Base-by-base conservation (phyloP, 306 rosid genomes). In the Prunus salicina region DNA sequence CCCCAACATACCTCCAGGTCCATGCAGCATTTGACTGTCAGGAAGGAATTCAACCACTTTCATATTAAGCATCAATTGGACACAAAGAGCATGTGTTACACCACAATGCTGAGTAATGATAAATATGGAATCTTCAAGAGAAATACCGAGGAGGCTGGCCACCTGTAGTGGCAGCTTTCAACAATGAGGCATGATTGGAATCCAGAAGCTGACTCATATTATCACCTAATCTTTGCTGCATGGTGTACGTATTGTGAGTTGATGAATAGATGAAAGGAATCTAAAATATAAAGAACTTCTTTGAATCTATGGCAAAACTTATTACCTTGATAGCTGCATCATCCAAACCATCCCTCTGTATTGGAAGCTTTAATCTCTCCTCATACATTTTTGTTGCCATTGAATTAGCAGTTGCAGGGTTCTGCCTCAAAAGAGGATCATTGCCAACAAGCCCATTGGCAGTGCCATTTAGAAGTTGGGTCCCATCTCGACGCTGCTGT, bases 91-190 rank as follows among this genome's bases (percentile, higher is more conserved):
- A 63, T 34, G 51, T 64, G 62, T 61, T 52, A 65, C 4, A 57
- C 46, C 58, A 67, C 62, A 58, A 24, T 50, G 71, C 76, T 20
- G 76, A 78, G 77, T 41, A 66, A 69, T 53, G 25, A 46, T 8
- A 57, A 16, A 25, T 53, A 57, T 62, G 20, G 56, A 63, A 68
- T 55, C 27, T 79, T 67, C 1, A 71, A 41, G 65, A 82, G 70
- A 81, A 47, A 58, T 65, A 93, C 98, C 98, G 87, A 28, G 87
- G 55, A 89, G 89, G 76, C 70, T 73, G 91, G 81, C 88, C 93
- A 76, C 74, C 81, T 69, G 79, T 72, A 22, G 84, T 63, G 69
- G 78, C 49, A 66, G 78, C 87, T 74, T 88, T 88, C 76, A 86
- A 75, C 67, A 83, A 30, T 67, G 82, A 75, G 64, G 72, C 82